phyloP scores from a whole-genome alignment of 768 basidiomycete genomes.

The Pulveroboletus sp. region DNA sequence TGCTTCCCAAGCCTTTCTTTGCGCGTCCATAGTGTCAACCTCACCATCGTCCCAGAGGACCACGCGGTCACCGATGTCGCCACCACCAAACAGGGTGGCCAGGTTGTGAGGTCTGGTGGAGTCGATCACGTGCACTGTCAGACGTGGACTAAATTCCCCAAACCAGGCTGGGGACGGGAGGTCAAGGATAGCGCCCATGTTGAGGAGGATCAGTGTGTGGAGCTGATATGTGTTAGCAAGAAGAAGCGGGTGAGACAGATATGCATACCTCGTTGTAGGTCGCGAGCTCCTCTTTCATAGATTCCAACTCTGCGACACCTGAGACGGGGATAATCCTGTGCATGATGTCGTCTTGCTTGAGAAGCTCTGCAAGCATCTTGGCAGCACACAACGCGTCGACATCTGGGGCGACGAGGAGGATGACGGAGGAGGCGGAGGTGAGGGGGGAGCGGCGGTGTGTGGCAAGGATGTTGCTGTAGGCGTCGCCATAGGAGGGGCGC shows the following conservation, averaged over 20 bases:
- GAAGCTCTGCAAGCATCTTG: constrained; percentile 82
- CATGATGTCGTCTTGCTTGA: constrained; percentile 92
- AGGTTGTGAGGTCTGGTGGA: constrained; percentile 89
- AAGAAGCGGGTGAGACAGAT: neutral
- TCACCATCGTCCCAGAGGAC: constrained; percentile 94
- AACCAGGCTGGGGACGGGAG: constrained; percentile 75
- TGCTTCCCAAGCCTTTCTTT: constrained; percentile 82
- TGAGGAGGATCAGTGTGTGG: constrained; percentile 86
- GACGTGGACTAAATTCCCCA: constrained; percentile 59
- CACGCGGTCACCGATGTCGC: constrained; percentile 66
- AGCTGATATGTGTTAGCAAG: constrained; percentile 44
- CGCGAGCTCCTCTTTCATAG: constrained; percentile 61
- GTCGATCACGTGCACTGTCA: constrained; percentile 91
- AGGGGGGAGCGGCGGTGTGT: constrained; percentile 70
- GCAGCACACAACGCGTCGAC: constrained; percentile 92
- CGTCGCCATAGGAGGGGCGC: constrained; percentile 65
- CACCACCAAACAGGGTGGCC: constrained; percentile 75
- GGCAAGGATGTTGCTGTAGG: constrained; percentile 71
- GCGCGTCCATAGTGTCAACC: constrained; percentile 63
- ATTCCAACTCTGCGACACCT: constrained; percentile 74
- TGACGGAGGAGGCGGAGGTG: constrained; percentile 78
- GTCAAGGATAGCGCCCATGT: constrained; percentile 88
- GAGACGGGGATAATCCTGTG: constrained; percentile 89
- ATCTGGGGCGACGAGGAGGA: constrained; percentile 84
- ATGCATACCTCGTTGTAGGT: constrained; percentile 63